These are phyloP conservation scores for Coniochaeta hoffmannii DNA, from an alignment of 2,329 filamentous ascomycete genomes.

Conservation along the genomic window DNA sequence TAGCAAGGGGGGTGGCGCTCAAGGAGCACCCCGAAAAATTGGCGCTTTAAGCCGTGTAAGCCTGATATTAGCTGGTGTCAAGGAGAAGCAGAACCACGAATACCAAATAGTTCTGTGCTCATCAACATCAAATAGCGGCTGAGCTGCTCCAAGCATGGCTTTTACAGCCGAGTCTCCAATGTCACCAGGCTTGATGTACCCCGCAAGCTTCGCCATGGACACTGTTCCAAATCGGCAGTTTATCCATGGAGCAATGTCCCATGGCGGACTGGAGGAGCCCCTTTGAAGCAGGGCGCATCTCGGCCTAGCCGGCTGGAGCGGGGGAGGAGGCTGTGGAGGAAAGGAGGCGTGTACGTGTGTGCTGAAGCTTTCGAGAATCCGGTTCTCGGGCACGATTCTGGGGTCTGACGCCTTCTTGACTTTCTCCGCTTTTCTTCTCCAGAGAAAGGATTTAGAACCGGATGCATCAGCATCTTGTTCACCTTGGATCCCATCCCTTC, in stretches of 20 bases:
- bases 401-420: not conserved
- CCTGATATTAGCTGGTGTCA: not conserved
- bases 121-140: not conserved
- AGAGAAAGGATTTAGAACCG: constrained; percentile 1
- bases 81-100: not conserved
- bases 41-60: not conserved
- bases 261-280: not conserved
- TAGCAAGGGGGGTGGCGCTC: not conserved
- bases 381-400: not conserved
- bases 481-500: not conserved
- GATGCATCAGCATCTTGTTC: not conserved
- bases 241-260: not conserved
- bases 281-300: not conserved
- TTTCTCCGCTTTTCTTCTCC: not conserved
- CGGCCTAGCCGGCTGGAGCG: not conserved
- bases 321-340: not conserved
- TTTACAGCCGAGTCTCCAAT: not conserved
- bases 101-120: not conserved
- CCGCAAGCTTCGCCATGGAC: not conserved
- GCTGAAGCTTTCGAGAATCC: not conserved
- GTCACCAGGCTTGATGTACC: not conserved
- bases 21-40: not conserved
- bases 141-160: not conserved
- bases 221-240: not conserved
- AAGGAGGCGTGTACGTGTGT: not conserved